Conservation (phyloP, 2,329 filamentous ascomycete species). For the Beauveria medogensis region DNA sequence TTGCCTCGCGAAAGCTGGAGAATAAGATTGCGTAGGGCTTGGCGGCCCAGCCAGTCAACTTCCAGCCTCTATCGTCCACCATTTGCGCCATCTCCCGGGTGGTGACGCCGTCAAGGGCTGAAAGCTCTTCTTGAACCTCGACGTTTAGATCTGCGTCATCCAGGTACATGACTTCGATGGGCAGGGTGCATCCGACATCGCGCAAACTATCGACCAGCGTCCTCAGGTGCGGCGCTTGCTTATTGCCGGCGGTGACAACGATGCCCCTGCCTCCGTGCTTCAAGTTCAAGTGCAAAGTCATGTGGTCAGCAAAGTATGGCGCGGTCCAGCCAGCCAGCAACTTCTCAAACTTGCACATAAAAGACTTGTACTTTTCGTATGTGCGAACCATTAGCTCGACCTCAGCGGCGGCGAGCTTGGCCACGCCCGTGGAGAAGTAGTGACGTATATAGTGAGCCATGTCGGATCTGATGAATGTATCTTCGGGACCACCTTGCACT, state of each 20-base stretch:
- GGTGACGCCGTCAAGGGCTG: not conserved
- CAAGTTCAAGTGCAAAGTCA: slow-evolving; percentile 1
- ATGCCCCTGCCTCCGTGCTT: not conserved
- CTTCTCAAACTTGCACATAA: slow-evolving; percentile 1
- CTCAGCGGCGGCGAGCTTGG: not conserved
- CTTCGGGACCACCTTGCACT: not conserved
- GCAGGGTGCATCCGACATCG: slow-evolving; percentile 2
- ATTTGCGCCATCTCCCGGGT: not conserved
- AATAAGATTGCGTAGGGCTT: slow-evolving; percentile 1
- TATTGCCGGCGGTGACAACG: not conserved
- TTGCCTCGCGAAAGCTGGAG: slow-evolving; percentile 3
- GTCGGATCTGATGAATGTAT: not conserved
- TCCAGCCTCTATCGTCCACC: slow-evolving; percentile 6
- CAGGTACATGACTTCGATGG: slow-evolving; percentile 4
- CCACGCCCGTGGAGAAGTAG: not conserved
- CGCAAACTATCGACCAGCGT: not conserved
- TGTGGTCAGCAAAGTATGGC: slow-evolving; percentile 4
- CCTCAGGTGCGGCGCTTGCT: not conserved
- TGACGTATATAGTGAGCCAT: not conserved
- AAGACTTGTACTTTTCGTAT: not conserved
- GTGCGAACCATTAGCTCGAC: not conserved
- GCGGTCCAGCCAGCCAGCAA: slow-evolving; percentile 1
- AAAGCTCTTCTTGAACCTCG: not conserved
- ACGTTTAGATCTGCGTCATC: not conserved
- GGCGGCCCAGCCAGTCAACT: not conserved